Evolutionary conservation across 176 grass and related monocot species (phyloP), one percentile per base, ranked within the genome.

Genomic region (Chrysopogon serrulatus): DNA sequence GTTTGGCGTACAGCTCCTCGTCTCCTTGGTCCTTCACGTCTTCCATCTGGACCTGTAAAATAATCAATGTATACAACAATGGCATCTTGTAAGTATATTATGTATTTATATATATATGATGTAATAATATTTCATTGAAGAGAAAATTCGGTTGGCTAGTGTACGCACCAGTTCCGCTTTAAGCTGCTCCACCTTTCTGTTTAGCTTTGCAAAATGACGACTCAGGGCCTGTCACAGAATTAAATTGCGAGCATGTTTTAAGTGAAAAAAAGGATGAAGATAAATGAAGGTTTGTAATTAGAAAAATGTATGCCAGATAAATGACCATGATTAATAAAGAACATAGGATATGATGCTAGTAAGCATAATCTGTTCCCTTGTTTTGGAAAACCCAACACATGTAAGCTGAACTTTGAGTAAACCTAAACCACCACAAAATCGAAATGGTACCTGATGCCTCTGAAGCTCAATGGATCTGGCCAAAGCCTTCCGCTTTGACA

Each of bases 391-490:
- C 12, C 56, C 19, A 67, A 71, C 60, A 45, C 6, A 4, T 17
- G 15, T 4, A 47, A 4, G 53, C 54, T 68, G 8, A 39, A 64
- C 35, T 44, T 33, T 18, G 12, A 56, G 24, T 64, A 74, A 65
- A 78, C 28, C 7, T 40, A 13, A 45, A 21, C 51, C 21, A 65
- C 40, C 13, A 18, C 33, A 30, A 13, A 73, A 34, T 37, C 23
- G 75, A 86, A 78, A 39, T 1, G 66, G 23, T 79, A 98, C 92
- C 95, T 98, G 81, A 28, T 74, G 89, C 82, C 95, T 91, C 44
- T 95, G 92, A 33, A 95, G 79, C 40, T 98, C 95, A 13, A 98
- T 98, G 27, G 95, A 98, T 47, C 90, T 87, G 76, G 92, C 90
- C 61, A 98, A 70, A 60, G 95, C 95, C 82, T 95, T 98, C 68